Evolutionary conservation across 257 asterid species (phyloP), one percentile per base, ranked within the genome.

Genomic region (Cynanchum wilfordii): DNA sequence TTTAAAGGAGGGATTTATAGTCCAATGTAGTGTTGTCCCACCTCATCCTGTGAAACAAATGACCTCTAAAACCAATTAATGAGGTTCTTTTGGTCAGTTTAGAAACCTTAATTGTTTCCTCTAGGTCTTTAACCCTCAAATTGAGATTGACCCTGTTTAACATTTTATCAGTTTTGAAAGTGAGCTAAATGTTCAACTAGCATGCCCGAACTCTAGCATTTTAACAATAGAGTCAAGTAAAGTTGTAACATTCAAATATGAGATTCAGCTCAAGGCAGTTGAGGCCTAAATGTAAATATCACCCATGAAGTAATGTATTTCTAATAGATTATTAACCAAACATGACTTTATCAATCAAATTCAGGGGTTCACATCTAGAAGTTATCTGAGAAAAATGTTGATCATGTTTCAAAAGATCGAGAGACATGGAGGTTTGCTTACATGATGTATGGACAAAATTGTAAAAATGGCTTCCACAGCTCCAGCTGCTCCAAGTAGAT

Each of bases 401-500:
- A 2, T 29, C 38, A 38, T 38, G 16, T 42, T 36, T 45, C 42
- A 25, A 56, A 11, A 55, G 54, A 42, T 29, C 29, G 22, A 30
- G 30, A 4, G 25, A 29, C 16, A 22, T 0, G 2, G 27, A 59
- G n/a, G 10, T 63, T 24, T 17, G 42, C 91, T 84, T 82, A 93
- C 98, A 76, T 90, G 86, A 85, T 87, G 91, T 78, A 94, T 85
- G 51, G 98, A 84, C 84, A 94, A 76, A 74, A 90, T 78, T 49
- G 90, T 73, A 73, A 94, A 91, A 78, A 90, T 78, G 73, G 98
- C 97, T 80, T 94, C 99, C 47, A 94, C 99, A 40, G 97, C 95
- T 78, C 99, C 98, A 54, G 99, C 97, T 52, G 99, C 99, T 66
- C 99, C 99, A 44, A 91, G 97, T 47, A 94, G 97, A 84, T 91